Base-by-base conservation (phyloP, 2,329 filamentous ascomycete species). In the Alternaria sp. region DNA sequence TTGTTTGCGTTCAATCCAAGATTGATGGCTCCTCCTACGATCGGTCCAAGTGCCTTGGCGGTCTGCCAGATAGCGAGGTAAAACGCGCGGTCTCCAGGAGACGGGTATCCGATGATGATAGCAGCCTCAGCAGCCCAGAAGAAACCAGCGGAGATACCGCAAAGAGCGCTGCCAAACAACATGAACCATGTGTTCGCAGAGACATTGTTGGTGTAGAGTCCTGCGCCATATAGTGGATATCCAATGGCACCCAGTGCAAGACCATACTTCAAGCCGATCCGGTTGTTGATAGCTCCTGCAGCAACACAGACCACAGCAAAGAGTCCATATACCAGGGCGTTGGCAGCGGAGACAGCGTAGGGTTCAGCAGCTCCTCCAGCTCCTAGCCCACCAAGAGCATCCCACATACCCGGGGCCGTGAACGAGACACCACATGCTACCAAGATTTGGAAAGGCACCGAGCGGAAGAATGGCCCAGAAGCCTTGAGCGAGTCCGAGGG, bases 1-100 rank as follows among this genome's bases (percentile, higher is more conserved):
- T 73, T 67, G 36, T 73, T 73, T 28, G 77, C 73, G 63, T 85
- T 86, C 10, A 86, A 67, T 0, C 79, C 84, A 2, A 86, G 74
- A 20, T 82, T 82, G 62, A 85, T 85, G 2, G 82, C 79, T 3
- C 83, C 84, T 11, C 84, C 84, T 8, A 86, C 79, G 27, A 85
- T 82, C 18, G 75, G 75, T 10, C 75, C 75, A 49, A 73, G 65
- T 7, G 74, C 74, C 54, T 77, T 77, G 6, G 74, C 74, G 8
- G 70, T 72, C 58, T 77, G 74, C 75, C 75, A 78, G 36, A 78
- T 60, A 10, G 74, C 75, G 20, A 78, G 68, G 53, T 75, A 78
- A 60, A 78, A 78, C 0, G 74, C 77, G 20, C 77, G 73, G 54
- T 79, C 76, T 8, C 67, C 68, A 5, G 76, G 76, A 3, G 72